Base-by-base conservation (phyloP, 305 asterid genomes). In the Fraxinus sp. region DNA sequence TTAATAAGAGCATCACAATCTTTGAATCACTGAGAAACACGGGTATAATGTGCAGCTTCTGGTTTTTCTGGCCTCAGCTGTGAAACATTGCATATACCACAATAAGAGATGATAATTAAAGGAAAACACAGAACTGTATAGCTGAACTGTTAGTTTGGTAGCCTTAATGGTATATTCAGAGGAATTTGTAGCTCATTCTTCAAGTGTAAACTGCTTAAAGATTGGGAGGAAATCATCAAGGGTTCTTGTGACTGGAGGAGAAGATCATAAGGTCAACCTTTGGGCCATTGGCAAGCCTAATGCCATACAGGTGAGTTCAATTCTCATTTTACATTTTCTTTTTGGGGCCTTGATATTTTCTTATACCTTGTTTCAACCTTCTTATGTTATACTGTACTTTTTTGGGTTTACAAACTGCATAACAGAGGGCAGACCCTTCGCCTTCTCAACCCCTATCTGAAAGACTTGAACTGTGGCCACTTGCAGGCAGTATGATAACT, bases 221-320 rank as follows among this genome's bases (percentile, higher is more conserved):
- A 94, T 96, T 80, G 99, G 99, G 86, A 89, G 98, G 88, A 94
- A 94, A 88, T 91, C 98, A 55, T 93, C 98, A 78, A 88, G 99
- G 90, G 97, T 96, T 90, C 98, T 96, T 83, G 93, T 94, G 82
- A 96, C 99, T 24, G 99, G 99, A 81, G 99, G 98, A 79, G 98
- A 96, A 92, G 99, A 96, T 91, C 99, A 96, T 83, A 94, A 94
- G 89, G 99, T 96, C 88, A 96, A 94, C 86, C 97, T 96, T 10
- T 96, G 99, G 99, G 94, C 99, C 84, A 96, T 96, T 81, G 98
- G 99, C 85, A 96, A 96, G 94, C 99, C 99, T 79, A 94, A 96
- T 64, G 97, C 99, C 85, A 91, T 96, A 85, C 85, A 91, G 98
- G 99, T 96, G 80, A 89, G 98, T 91, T 86, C 52, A 64, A 39